Evolutionary conservation across 2,329 filamentous ascomycete species (phyloP).

Genomic region (Phoma sp.): DNA sequence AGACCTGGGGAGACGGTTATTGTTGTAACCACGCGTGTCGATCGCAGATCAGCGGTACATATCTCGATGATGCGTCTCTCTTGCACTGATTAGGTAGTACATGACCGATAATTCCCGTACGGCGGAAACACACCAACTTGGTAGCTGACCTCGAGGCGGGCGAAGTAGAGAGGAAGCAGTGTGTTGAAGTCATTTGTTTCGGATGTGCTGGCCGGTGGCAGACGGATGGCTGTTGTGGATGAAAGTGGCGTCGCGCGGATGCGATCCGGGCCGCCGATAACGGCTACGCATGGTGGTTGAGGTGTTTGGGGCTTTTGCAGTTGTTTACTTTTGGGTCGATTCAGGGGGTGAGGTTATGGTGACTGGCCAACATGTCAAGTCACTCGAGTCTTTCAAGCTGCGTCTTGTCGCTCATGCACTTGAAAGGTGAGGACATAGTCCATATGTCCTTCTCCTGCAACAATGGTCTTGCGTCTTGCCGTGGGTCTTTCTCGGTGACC

Average conservation of each 20-base stretch:
- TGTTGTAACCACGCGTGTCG: conserved; percentile 8
- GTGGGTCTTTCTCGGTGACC: background rate
- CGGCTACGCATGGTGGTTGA: background rate
- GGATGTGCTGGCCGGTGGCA: background rate
- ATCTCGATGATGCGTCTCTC: background rate
- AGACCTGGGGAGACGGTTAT: conserved; percentile 6
- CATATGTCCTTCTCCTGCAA: background rate
- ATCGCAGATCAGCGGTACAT: conserved; percentile 3
- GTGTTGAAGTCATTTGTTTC: conserved; percentile 8
- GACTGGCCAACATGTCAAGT: background rate
- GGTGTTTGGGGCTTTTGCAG: background rate
- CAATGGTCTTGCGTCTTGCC: background rate
- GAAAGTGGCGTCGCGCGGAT: background rate
- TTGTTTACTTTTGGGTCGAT: no score
- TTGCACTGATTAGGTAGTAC: background rate
- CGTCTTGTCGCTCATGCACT: background rate
- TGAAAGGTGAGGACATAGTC: background rate
- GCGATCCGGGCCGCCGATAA: background rate
- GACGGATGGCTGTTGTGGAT: background rate
- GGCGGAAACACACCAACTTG: background rate
- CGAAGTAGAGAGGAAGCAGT: background rate
- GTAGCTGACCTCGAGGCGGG: background rate
- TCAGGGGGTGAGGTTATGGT: no score
- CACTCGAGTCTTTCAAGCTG: background rate
- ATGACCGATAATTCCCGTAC: background rate